Percentiles rank a stretch among this genome's conserved stretches.
Evolutionary conservation across 345 rosid genomes (phyloP).

Genomic region (Arabidopsis thaliana): TAIR10.1 NC_003071.7:1274501-1275000

Average conservation of each 20-base stretch:
- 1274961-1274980: constrained; percentile 32
- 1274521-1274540: constrained; percentile 32
- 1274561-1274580: constrained; percentile 69
- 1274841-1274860: constrained; percentile 16
- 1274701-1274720: constrained; percentile 46
- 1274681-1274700: constrained; percentile 54
- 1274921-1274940: constrained; percentile 34
- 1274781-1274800: background rate
- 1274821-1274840: background rate
- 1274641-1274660: constrained; percentile 57
- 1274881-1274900: constrained; percentile 40
- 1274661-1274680: constrained; percentile 61
- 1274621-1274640: constrained; percentile 61
- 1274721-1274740: background rate
- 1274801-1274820: background rate
- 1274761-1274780: background rate
- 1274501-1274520: constrained; percentile 16
- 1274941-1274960: constrained; percentile 47
- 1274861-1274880: constrained; percentile 39
- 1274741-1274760: background rate
- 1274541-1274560: constrained; percentile 45
- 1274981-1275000: constrained; percentile 13
- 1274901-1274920: constrained; percentile 31
- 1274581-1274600: constrained; percentile 71
- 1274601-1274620: constrained; percentile 39